These are phyloP conservation scores for Pleurotus tuber-regium DNA, from an alignment of 768 basidiomycete genomes.

Conservation along the genomic window DNA sequence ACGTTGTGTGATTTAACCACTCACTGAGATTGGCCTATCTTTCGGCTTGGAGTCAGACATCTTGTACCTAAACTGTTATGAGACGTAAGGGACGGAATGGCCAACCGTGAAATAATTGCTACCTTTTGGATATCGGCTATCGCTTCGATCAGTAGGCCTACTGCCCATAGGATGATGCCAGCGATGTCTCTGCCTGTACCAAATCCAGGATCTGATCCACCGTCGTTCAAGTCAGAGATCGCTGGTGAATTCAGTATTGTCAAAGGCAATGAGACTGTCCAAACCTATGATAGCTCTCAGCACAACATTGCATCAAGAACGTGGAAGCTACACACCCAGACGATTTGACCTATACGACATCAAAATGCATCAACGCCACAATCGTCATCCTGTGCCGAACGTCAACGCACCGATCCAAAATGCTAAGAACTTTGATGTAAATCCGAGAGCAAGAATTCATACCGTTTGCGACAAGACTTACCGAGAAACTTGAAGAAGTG, in stretches of 20 bases:
- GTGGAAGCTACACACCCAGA: slow-evolving; percentile 45
- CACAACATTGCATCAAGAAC: neutral
- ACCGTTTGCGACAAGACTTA: slow-evolving; percentile 21
- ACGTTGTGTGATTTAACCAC: slow-evolving; percentile 11
- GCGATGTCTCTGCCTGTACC: slow-evolving; percentile 63
- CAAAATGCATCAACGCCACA: slow-evolving; percentile 12
- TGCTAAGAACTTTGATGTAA: slow-evolving; percentile 23
- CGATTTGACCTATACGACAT: slow-evolving; percentile 43
- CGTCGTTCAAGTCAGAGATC: slow-evolving; percentile 42
- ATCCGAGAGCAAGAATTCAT: neutral
- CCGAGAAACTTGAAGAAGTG: slow-evolving; percentile 67
- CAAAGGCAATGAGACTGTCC: slow-evolving; percentile 62
- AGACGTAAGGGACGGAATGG: neutral
- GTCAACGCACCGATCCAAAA: slow-evolving; percentile 56
- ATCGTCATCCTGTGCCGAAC: too few relatives aligned
- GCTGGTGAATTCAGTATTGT: slow-evolving; percentile 68
- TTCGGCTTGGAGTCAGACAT: slow-evolving; percentile 43
- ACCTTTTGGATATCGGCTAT: slow-evolving; percentile 61
- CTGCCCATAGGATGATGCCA: slow-evolving; percentile 57
- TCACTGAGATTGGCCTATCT: slow-evolving; percentile 45
- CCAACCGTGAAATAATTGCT: slow-evolving; percentile 1
- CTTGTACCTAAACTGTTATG: slow-evolving; percentile 48
- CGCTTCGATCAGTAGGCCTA: slow-evolving; percentile 58
- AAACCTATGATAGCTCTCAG: slow-evolving; percentile 35
- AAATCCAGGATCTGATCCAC: slow-evolving; percentile 53